These are phyloP conservation scores for Persicaria maculosa DNA, from an alignment of 148 eudicot species.

Conservation along the genomic window DNA sequence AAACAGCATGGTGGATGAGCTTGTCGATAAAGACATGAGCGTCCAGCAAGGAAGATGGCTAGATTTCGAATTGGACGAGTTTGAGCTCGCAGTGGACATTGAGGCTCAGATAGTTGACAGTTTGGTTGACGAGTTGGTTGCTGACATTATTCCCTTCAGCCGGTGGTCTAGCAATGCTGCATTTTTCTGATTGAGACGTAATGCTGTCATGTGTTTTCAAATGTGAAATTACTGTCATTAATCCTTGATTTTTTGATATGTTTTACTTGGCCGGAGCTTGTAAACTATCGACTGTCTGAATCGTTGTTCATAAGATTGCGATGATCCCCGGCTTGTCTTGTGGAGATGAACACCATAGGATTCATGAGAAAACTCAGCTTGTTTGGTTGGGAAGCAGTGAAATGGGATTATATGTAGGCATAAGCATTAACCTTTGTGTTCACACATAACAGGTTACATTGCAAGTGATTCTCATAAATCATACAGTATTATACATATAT, in stretches of 20 bases:
- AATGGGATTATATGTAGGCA: neutral
- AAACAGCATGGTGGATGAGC: constrained; percentile 77
- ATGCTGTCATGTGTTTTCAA: neutral
- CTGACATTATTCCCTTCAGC: constrained; percentile 29
- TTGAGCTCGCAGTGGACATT: constrained; percentile 58
- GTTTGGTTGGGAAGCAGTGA: neutral
- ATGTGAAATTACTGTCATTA: neutral
- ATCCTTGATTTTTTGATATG: neutral
- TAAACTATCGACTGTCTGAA: no score
- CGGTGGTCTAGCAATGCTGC: constrained; percentile 4
- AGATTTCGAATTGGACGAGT: constrained; percentile 66
- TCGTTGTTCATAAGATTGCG: neutral
- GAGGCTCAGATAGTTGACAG: constrained; percentile 50
- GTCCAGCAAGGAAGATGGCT: constrained; percentile 66
- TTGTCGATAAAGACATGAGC: constrained; percentile 93
- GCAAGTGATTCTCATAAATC: no score
- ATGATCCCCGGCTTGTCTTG: neutral
- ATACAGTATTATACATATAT: no score
- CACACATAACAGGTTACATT: neutral
- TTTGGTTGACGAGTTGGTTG: constrained; percentile 66
- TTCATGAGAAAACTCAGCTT: neutral
- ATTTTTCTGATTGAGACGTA: neutral
- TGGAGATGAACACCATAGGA: neutral
- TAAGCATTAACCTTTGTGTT: neutral
- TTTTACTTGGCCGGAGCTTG: neutral